Evolutionary conservation across 164 flowering plant species (phyloP).

Genomic region (Chimonanthus praecox): DNA sequence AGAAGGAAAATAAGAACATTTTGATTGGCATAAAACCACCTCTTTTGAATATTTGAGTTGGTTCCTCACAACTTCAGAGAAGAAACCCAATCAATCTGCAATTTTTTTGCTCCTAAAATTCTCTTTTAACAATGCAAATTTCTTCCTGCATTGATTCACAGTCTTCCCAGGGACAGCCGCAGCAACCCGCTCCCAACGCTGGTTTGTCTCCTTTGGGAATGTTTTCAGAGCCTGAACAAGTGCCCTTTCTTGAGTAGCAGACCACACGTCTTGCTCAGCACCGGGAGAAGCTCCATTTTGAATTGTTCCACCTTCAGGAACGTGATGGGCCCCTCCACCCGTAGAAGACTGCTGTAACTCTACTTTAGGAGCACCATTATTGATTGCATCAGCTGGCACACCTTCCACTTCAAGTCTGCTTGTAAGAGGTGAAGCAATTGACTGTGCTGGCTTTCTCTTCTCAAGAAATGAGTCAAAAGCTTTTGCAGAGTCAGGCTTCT

Average conservation of each 20-base stretch:
- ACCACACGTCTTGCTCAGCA: slow-evolving; percentile 72
- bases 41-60: background rate
- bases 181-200: slow-evolving; percentile 82
- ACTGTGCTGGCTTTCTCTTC: slow-evolving; percentile 71
- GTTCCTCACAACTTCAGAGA: background rate
- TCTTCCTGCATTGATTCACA: slow-evolving; percentile 61
- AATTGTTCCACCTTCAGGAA: slow-evolving; percentile 15
- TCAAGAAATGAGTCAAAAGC: slow-evolving; percentile 93
- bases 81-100: slow-evolving; percentile 10
- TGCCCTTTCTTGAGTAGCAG: slow-evolving; percentile 51
- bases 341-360: slow-evolving; percentile 28
- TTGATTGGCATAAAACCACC: background rate
- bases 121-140: slow-evolving; percentile 68
- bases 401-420: slow-evolving; percentile 62
- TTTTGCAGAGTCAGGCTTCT: slow-evolving; percentile 83
- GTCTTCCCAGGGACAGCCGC: slow-evolving; percentile 94
- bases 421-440: slow-evolving; percentile 75
- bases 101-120: slow-evolving; percentile 75
- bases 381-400: slow-evolving; percentile 8
- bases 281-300: slow-evolving; percentile 34
- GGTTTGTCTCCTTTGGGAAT: slow-evolving; percentile 46
- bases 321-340: slow-evolving; percentile 17
- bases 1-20: background rate
- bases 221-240: slow-evolving; percentile 54
- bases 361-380: slow-evolving; percentile 7